These are phyloP conservation scores for Tulasnella sp. DNA, from an alignment of 768 basidiomycete species.

Conservation along the genomic window DNA sequence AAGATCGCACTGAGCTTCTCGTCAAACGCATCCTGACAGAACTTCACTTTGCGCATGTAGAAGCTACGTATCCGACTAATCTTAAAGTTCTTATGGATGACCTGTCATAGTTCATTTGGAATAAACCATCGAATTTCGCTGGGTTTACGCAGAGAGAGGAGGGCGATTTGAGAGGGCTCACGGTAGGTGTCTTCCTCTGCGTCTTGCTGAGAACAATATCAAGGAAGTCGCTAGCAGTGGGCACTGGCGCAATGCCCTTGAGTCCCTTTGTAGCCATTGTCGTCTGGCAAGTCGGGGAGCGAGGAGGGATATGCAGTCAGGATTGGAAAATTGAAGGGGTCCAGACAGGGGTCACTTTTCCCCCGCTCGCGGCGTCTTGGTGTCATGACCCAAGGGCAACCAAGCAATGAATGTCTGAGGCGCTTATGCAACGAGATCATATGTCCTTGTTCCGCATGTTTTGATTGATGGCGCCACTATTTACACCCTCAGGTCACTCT, in stretches of 20 bases:
- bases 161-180: conserved; percentile 26
- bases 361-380: no score
- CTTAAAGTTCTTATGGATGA: conserved; percentile 99
- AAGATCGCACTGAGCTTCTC: conserved; percentile 91
- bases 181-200: conserved; percentile 94
- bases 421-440: no score
- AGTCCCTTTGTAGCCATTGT: conserved; percentile 74
- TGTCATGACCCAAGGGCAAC: no score
- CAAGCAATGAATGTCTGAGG: no score
- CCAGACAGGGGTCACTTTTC: not conserved
- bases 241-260: conserved; percentile 97
- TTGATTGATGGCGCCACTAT: no score
- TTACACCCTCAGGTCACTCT: no score
- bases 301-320: not conserved
- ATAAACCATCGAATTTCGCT: not conserved
- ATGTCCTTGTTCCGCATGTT: no score
- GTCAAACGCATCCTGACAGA: conserved; percentile 92
- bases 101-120: conserved; percentile 34
- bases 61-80: conserved; percentile 96
- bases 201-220: conserved; percentile 91
- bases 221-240: conserved; percentile 87
- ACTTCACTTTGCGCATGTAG: conserved; percentile 99
- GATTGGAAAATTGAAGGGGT: not conserved
- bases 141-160: no score
- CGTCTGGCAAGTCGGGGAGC: not conserved